Evolutionary conservation across 1,284 basidiomycete species (phyloP), one percentile per base, ranked within the genome.

Genomic region (Trametes polyzona): DNA sequence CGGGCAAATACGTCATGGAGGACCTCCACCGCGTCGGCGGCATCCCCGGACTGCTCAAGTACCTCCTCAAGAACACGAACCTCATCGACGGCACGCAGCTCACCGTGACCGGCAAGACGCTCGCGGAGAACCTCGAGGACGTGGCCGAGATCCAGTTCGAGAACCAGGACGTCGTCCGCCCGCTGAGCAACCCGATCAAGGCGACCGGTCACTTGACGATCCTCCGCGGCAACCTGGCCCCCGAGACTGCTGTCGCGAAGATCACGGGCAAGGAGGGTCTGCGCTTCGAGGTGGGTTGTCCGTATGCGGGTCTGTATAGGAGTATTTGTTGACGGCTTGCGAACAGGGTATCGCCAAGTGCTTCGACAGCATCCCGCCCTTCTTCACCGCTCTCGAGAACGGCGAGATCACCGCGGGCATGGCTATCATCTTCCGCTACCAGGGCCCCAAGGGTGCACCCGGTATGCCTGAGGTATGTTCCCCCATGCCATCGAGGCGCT

Each of bases 1-100:
- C 92, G 26, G 95, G 95, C 24, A 90, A 90, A 77, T 98, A 96
- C 74, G 90, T 93, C 68, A 98, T 98, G 95, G 94, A 98, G 76
- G 95, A 98, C 71, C 81, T 99, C 30, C 93, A 98, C 80, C 86
- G 83, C 64, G 88, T 95, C 63, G 95, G 95, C 35, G 95, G 95
- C 57, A 89, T 96, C 60, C 95, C 95, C 0, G 84, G 84, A 1
- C 76, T 90, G 51, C 72, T 93, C 59, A 92, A 90, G 72, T 98
- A 98, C 76, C 84, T 98, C 44, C 80, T 96, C 62, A 92, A 94
- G 67, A 78, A 94, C 72, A 91, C 90, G 44, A 81, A 90, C 64
- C 80, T 98, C 65, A 92, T 99, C 73, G 92, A 97, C 68, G 95
- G 96, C 47, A 84, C 81, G 65, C 92, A 92, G 67, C 77, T 97